phyloP scores from a whole-genome alignment of 2,329 filamentous ascomycete species.

The Fusarium tjaetaba region DNA sequence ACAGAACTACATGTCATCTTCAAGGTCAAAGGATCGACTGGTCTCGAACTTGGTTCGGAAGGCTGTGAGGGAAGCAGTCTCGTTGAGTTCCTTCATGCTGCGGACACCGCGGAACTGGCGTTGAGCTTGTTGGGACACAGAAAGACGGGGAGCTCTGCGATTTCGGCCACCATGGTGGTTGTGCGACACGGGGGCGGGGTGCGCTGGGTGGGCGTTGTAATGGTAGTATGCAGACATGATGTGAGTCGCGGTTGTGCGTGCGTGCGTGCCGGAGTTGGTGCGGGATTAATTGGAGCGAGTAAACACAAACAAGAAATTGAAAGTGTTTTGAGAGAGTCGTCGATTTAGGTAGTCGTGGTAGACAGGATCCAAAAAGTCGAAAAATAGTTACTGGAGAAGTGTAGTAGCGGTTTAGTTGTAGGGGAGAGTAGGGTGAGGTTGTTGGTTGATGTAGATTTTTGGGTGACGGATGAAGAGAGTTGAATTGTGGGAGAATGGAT shows the following conservation, averaged over 20 bases:
- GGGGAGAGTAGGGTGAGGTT: slow-evolving; percentile 26
- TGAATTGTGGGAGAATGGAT: slow-evolving; percentile 37
- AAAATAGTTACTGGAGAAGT: slow-evolving; percentile 8
- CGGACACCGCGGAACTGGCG: slow-evolving; percentile 88
- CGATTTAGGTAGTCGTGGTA: slow-evolving; percentile 10
- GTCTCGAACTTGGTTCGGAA: slow-evolving; percentile 92
- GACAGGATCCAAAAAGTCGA: slow-evolving; percentile 23
- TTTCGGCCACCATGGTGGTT: slow-evolving; percentile 86
- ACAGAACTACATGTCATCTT: slow-evolving; percentile 96
- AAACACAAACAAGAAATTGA: slow-evolving; percentile 30
- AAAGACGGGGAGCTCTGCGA: slow-evolving; percentile 83
- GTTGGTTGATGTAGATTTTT: slow-evolving; percentile 36
- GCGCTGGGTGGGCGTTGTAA: slow-evolving; percentile 68
- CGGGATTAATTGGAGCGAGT: slow-evolving; percentile 43
- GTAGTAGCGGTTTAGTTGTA: background rate
- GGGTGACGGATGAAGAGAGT: slow-evolving; percentile 33
- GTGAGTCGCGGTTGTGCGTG: slow-evolving; percentile 21
- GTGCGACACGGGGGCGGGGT: slow-evolving; percentile 71
- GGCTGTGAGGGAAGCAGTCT: slow-evolving; percentile 77
- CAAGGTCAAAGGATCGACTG: slow-evolving; percentile 91
- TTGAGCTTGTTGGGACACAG: slow-evolving; percentile 82
- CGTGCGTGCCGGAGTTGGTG: slow-evolving; percentile 33
- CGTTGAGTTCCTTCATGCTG: slow-evolving; percentile 85
- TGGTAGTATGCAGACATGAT: slow-evolving; percentile 74
- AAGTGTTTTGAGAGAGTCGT: slow-evolving; percentile 19